These are phyloP conservation scores for Gastrolobium bilobum DNA, from an alignment of 306 rosid genomes.

Conservation along the genomic window DNA sequence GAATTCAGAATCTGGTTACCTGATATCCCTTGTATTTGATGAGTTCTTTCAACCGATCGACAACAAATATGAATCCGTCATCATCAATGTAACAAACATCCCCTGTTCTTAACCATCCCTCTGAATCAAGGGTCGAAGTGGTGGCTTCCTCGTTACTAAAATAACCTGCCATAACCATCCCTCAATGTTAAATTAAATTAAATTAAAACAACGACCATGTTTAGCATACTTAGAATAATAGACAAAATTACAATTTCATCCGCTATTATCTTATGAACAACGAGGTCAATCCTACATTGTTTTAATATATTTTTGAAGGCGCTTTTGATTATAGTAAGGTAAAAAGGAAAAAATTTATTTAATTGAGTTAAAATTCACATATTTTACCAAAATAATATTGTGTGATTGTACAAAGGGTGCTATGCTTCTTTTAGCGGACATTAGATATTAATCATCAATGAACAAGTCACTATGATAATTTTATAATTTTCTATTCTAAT, in stretches of 20 bases:
- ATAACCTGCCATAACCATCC: constrained; percentile 63
- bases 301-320: not conserved
- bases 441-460: no score
- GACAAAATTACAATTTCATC: not conserved
- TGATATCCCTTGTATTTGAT: constrained; percentile 96
- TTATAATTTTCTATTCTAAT: no score
- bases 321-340: no score
- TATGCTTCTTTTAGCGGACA: no score
- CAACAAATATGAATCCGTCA: constrained; percentile 88
- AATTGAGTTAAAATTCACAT: no score
- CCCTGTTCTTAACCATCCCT: constrained; percentile 95
- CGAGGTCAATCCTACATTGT: not conserved
- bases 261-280: not conserved
- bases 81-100: constrained; percentile 85
- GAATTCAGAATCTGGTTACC: constrained; percentile 52
- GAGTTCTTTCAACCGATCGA: constrained; percentile 92
- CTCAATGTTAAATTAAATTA: not conserved
- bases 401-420: no score
- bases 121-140: constrained; percentile 69
- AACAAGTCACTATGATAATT: no score
- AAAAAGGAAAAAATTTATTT: no score
- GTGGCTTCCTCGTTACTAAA: constrained; percentile 86
- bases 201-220: not conserved
- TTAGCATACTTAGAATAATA: not conserved
- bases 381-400: no score